Evolutionary conservation across 345 rosid species (phyloP), one percentile per base, ranked within the genome.

Genomic region (Boechera retrofracta): DNA sequence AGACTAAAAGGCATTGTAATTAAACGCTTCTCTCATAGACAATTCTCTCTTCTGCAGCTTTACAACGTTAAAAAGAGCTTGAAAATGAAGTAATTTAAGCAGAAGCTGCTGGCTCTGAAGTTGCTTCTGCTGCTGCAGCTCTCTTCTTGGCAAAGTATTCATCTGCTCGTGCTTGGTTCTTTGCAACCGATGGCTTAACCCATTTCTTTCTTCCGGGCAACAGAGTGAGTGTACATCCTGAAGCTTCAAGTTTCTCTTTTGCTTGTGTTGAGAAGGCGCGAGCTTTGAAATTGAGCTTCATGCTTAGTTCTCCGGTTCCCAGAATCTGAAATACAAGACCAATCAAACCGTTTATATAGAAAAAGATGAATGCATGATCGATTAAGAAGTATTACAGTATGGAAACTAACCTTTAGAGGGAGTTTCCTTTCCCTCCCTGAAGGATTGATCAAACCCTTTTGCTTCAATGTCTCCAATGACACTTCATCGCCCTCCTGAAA

Each of bases 401-500:
- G 49, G 16, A 45, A 45, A 47, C 29, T 10, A 76, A 92, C 99
- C 99, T 92, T 95, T 24, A 92, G 70, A 67, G 98, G 97, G n/a
- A 92, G 97, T 72, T 71, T 90, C 79, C 92, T 85, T 84, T 94
- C 98, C 74, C 97, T 87, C 74, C 98, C 97, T 13, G 98, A 90
- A 68, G 97, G 98, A 64, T 92, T 94, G 60, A 94, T 94, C 83
- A 94, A 82, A 61, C 94, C 87, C 81, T 83, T 94, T 71, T 77
- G 76, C 86, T 85, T 87, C 81, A 94, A 71, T 64, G 85, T 86
- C 84, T 90, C 97, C 68, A 92, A 21, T 21, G 95, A 94, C 9
- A 91, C 96, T 86, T 91, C 97, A 59, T 88, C 97, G 13, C 97
- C 98, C 21, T 94, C 97, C 67, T 82, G 80, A 78, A 92, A 95